phyloP scores from a whole-genome alignment of 2,329 filamentous ascomycete genomes.

The Zasmidium angulare region DNA sequence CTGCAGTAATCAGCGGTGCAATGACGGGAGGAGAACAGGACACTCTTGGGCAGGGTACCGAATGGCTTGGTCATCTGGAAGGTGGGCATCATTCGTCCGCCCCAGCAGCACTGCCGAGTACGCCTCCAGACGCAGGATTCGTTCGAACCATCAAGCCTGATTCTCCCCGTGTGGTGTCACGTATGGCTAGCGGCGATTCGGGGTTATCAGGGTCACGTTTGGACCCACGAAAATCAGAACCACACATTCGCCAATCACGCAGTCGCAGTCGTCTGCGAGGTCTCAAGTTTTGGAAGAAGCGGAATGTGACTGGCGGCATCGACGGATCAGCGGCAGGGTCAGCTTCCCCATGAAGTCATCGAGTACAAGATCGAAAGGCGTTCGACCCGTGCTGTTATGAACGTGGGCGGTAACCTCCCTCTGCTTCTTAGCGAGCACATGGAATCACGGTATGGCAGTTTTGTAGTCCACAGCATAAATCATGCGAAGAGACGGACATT shows the following conservation, averaged over 20 bases:
- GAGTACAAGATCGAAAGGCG: background rate
- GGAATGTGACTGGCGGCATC: conserved; percentile 6
- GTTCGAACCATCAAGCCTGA: conserved; percentile 18
- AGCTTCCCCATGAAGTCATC: conserved; percentile 1
- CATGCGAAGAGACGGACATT: background rate
- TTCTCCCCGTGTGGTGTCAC: conserved; percentile 24
- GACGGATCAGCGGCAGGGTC: conserved; percentile 5
- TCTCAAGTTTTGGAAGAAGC: conserved; percentile 39
- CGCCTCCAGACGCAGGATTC: conserved; percentile 18
- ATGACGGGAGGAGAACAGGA: conserved; percentile 18
- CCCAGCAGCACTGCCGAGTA: conserved; percentile 22
- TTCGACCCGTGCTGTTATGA: background rate
- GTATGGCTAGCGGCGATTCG: conserved; percentile 28
- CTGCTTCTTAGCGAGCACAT: background rate
- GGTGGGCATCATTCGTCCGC: conserved; percentile 23
- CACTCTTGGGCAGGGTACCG: conserved; percentile 20
- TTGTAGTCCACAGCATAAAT: background rate
- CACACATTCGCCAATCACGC: conserved; percentile 30
- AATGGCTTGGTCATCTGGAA: conserved; percentile 26
- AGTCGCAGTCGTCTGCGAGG: conserved; percentile 37
- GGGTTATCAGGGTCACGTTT: conserved; percentile 9
- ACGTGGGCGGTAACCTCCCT: background rate
- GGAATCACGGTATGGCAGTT: conserved; percentile 4
- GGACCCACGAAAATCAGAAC: conserved; percentile 17
- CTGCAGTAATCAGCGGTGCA: conserved; percentile 6